A percentile compares a stretch with the other conserved stretches of the same genome.
Conservation (phyloP, 441 rosid species). For the Erysimum cheiri region DNA sequence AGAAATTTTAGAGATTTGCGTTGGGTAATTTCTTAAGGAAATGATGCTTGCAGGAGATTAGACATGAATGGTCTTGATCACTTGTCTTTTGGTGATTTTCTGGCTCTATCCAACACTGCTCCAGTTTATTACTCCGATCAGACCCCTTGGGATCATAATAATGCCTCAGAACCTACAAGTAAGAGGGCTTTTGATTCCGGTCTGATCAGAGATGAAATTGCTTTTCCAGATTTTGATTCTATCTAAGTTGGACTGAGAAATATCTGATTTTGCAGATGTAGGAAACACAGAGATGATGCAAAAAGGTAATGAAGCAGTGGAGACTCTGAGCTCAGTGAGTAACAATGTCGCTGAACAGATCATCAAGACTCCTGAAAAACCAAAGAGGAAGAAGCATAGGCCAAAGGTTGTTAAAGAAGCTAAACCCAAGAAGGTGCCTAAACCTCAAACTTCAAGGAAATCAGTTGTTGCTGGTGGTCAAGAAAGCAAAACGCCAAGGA, state of each 20-base stretch:
- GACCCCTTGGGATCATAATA: slow-evolving; percentile 3
- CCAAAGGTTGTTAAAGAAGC: slow-evolving; percentile 81
- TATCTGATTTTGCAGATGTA: slow-evolving; percentile 2
- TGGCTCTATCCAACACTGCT: slow-evolving; percentile 65
- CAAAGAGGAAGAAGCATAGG: slow-evolving; percentile 80
- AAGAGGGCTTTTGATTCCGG: slow-evolving; percentile 9
- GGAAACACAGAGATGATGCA: slow-evolving; percentile 45
- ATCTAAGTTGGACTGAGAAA: not conserved
- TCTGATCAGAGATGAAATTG: slow-evolving; percentile 16
- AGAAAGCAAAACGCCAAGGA: slow-evolving; percentile 51
- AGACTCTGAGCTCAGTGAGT: slow-evolving; percentile 42
- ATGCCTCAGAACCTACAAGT: slow-evolving; percentile 8
- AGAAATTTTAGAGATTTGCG: slow-evolving; percentile 8
- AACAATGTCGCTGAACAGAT: slow-evolving; percentile 52
- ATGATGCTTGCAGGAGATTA: slow-evolving; percentile 43
- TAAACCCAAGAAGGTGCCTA: slow-evolving; percentile 51
- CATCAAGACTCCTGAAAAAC: slow-evolving; percentile 66
- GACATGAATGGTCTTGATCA: slow-evolving; percentile 36
- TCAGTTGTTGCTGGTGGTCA: slow-evolving; percentile 38
- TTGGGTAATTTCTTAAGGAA: slow-evolving; percentile 22
- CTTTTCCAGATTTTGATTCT: not conserved
- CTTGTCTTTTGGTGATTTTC: slow-evolving; percentile 53
- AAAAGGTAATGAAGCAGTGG: slow-evolving; percentile 28
- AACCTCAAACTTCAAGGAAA: slow-evolving; percentile 43
- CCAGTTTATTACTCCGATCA: slow-evolving; percentile 31